phyloP scores from a whole-genome alignment of 768 basidiomycete genomes.

The Dacryopinax primogenitus region DNA sequence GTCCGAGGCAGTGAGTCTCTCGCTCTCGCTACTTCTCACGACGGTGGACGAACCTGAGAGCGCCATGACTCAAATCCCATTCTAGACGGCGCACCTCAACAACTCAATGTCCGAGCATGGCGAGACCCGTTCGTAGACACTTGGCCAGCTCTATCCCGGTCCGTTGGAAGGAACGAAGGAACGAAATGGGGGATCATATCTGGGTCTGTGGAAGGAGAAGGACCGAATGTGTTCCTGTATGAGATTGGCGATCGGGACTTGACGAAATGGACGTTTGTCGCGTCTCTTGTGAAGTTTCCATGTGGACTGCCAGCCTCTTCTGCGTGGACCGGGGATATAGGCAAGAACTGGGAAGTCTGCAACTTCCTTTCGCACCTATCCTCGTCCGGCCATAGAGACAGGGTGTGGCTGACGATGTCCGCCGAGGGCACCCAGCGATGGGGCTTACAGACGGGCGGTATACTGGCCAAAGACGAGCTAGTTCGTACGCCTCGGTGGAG shows the following conservation, averaged over 20 bases:
- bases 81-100: not conserved
- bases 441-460: not conserved
- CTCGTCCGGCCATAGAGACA: not conserved
- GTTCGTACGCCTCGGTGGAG: not conserved
- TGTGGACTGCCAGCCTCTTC: not conserved
- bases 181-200: not conserved
- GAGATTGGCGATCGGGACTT: not conserved
- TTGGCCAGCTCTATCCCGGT: not conserved
- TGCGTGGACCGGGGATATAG: slow-evolving; percentile 3
- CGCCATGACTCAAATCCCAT: not conserved
- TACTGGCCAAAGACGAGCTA: not conserved
- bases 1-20: not conserved
- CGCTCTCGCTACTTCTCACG: not conserved
- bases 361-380: not conserved
- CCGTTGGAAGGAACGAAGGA: not conserved
- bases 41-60: not conserved
- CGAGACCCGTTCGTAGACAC: not conserved
- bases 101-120: not conserved
- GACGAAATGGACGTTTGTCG: not conserved
- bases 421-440: not conserved
- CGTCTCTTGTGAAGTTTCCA: not conserved
- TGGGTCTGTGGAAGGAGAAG: not conserved
- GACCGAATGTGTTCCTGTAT: slow-evolving; percentile 5
- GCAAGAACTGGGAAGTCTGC: slow-evolving; percentile 10
- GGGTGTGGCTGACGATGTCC: not conserved